phyloP scores from a whole-genome alignment of 257 asterid genomes.

The Plantago elongata region DNA sequence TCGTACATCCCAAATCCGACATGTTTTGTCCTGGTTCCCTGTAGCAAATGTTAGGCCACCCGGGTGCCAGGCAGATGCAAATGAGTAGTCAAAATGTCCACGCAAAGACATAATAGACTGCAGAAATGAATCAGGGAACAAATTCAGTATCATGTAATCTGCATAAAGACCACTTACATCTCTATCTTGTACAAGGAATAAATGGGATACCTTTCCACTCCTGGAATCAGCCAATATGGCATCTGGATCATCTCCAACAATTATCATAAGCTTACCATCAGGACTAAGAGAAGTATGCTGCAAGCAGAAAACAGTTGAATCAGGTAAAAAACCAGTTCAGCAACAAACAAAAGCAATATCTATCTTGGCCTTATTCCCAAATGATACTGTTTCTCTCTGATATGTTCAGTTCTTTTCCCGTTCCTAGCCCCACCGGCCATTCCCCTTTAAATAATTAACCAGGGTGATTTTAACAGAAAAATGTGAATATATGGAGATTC shows the following conservation, averaged over 20 bases:
- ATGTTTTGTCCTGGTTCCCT: slow-evolving; percentile 92
- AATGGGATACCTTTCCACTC: slow-evolving; percentile 56
- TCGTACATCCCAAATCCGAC: slow-evolving; percentile 82
- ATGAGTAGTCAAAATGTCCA: slow-evolving; percentile 82
- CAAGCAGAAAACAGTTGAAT: slow-evolving; percentile 21
- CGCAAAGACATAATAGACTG: slow-evolving; percentile 54
- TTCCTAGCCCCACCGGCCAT: no score
- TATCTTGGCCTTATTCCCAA: no score
- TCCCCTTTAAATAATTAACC: no score
- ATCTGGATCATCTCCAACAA: slow-evolving; percentile 85
- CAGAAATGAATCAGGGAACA: slow-evolving; percentile 2
- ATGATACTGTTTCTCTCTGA: no score
- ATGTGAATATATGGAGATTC: no score
- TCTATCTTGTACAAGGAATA: slow-evolving; percentile 3
- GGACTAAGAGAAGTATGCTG: slow-evolving; percentile 94
- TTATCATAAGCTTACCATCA: slow-evolving; percentile 60
- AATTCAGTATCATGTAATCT: not conserved
- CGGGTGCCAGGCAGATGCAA: slow-evolving; percentile 98
- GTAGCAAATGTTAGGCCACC: slow-evolving; percentile 78
- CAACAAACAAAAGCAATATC: no score
- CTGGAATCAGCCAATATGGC: slow-evolving; percentile 71
- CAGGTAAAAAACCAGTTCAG: no score
- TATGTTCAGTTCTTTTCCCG: no score
- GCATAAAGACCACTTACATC: not conserved
- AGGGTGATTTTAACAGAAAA: no score